These are phyloP conservation scores for Suillus subluteus DNA, from an alignment of 768 basidiomycete genomes.

Conservation along the genomic window DNA sequence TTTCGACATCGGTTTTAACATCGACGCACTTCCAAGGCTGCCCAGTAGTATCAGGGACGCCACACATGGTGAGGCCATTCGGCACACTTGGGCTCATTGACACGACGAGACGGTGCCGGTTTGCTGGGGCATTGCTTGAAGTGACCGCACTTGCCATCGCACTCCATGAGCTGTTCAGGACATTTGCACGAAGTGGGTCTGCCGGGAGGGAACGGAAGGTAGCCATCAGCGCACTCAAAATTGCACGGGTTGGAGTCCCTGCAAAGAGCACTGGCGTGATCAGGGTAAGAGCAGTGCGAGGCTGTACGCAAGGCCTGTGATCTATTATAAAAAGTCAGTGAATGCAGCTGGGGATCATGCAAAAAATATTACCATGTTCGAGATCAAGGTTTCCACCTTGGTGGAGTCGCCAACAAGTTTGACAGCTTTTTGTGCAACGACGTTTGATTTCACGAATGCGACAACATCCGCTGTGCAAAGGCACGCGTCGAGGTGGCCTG, in stretches of 20 bases:
- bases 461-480: slow-evolving; percentile 34
- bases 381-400: slow-evolving; percentile 26
- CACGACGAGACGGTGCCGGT: slow-evolving; percentile 22
- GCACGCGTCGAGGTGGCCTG: slow-evolving; percentile 32
- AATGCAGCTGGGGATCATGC: background rate
- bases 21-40: slow-evolving; percentile 37
- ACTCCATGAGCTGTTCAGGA: slow-evolving; percentile 26
- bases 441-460: slow-evolving; percentile 26
- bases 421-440: slow-evolving; percentile 25
- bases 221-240: slow-evolving; percentile 35
- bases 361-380: slow-evolving; percentile 24
- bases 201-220: slow-evolving; percentile 22
- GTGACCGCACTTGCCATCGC: slow-evolving; percentile 36
- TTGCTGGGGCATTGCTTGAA: slow-evolving; percentile 25
- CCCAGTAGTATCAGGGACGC: slow-evolving; percentile 21
- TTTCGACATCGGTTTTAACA: slow-evolving; percentile 26
- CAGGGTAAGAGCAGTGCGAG: slow-evolving; percentile 36
- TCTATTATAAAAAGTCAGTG: slow-evolving; percentile 20
- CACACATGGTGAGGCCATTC: slow-evolving; percentile 30
- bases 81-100: slow-evolving; percentile 24
- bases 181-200: slow-evolving; percentile 33
- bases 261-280: slow-evolving; percentile 28
- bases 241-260: slow-evolving; percentile 26
- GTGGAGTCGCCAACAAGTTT: slow-evolving; percentile 23
- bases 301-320: slow-evolving; percentile 21